Conservation (phyloP, 2,329 filamentous ascomycete species). For the Aspergillus terreus region DNA sequence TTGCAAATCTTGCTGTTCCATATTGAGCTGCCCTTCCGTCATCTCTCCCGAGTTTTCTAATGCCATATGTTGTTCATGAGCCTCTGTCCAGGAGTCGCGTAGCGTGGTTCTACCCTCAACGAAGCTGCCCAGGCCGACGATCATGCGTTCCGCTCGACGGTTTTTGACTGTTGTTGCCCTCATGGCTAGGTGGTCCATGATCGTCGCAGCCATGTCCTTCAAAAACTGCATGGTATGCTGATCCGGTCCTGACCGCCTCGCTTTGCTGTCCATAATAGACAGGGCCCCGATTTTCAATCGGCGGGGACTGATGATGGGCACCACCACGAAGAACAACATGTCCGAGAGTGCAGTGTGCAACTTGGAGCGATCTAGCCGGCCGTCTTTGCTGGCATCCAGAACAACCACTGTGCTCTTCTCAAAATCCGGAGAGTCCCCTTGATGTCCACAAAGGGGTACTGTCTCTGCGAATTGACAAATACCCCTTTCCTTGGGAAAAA, state of each 20-base stretch:
- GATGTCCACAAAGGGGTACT: background rate
- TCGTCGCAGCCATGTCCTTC: conserved; percentile 53
- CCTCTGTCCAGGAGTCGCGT: conserved; percentile 20
- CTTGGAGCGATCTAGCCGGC: conserved; percentile 23
- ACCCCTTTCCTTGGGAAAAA: conserved; percentile 24
- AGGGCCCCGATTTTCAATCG: conserved; percentile 57
- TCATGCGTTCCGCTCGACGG: conserved; percentile 53
- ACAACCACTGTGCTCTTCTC: conserved; percentile 18
- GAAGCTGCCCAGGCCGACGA: conserved; percentile 52
- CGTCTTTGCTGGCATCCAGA: conserved; percentile 32
- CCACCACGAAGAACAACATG: conserved; percentile 50
- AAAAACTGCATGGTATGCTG: conserved; percentile 50
- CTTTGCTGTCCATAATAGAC: conserved; percentile 53
- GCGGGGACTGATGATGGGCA: conserved; percentile 56
- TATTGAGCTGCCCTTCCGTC: conserved; percentile 17
- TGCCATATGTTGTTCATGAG: conserved; percentile 10
- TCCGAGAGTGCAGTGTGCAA: conserved; percentile 25
- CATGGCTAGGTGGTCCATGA: conserved; percentile 58
- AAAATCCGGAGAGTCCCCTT: background rate
- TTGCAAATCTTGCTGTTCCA: conserved; percentile 18
- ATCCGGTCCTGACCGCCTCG: conserved; percentile 28
- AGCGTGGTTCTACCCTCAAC: conserved; percentile 43
- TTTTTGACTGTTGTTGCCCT: conserved; percentile 50
- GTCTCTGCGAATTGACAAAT: conserved; percentile 25
- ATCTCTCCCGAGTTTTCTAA: conserved; percentile 8